phyloP scores from a whole-genome alignment of 2,329 filamentous ascomycete genomes.

The Parastagonospora nodorum region DNA sequence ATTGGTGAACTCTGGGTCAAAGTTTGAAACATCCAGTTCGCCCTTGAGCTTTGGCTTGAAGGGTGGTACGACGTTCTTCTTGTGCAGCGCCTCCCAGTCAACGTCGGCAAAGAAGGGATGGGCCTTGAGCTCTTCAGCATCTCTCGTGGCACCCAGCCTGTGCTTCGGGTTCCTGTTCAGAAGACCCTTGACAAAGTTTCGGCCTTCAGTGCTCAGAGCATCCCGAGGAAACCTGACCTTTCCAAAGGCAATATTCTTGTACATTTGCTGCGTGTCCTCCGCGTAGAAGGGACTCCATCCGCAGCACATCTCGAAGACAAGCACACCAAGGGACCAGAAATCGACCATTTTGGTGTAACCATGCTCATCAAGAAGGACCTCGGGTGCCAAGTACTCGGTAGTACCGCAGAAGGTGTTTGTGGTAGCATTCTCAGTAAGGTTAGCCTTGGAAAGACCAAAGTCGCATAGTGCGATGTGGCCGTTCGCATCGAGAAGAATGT shows the following conservation, averaged over 20 bases:
- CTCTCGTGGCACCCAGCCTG: slow-evolving; percentile 84
- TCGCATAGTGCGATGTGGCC: slow-evolving; percentile 98
- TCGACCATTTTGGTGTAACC: slow-evolving; percentile 99
- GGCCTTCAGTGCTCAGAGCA: slow-evolving; percentile 89
- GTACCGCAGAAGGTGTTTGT: slow-evolving; percentile 99
- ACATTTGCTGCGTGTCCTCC: slow-evolving; percentile 99
- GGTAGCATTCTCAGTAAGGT: slow-evolving; percentile 93
- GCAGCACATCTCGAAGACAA: slow-evolving; percentile 99
- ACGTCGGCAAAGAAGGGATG: slow-evolving; percentile 95
- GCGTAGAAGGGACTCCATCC: slow-evolving; percentile 99
- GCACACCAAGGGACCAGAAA: slow-evolving; percentile 96
- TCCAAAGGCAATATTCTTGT: slow-evolving; percentile 99
- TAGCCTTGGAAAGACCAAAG: slow-evolving; percentile 96
- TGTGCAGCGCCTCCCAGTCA: slow-evolving; percentile 85
- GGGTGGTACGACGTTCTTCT: slow-evolving; percentile 91
- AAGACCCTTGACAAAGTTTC: slow-evolving; percentile 97
- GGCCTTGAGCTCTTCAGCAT: slow-evolving; percentile 91
- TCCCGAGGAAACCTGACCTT: slow-evolving; percentile 97
- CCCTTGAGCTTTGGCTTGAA: slow-evolving; percentile 98
- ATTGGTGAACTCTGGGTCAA: slow-evolving; percentile 97
- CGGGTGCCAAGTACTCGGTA: slow-evolving; percentile 94
- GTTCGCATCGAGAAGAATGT: slow-evolving; percentile 94
- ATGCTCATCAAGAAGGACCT: slow-evolving; percentile 92
- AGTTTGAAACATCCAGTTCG: slow-evolving; percentile 95
- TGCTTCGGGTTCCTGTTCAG: slow-evolving; percentile 97